Evolutionary conservation across 2,329 filamentous ascomycete species (phyloP), one percentile per base, ranked within the genome.

Genomic region (Aspergillus sp.): DNA sequence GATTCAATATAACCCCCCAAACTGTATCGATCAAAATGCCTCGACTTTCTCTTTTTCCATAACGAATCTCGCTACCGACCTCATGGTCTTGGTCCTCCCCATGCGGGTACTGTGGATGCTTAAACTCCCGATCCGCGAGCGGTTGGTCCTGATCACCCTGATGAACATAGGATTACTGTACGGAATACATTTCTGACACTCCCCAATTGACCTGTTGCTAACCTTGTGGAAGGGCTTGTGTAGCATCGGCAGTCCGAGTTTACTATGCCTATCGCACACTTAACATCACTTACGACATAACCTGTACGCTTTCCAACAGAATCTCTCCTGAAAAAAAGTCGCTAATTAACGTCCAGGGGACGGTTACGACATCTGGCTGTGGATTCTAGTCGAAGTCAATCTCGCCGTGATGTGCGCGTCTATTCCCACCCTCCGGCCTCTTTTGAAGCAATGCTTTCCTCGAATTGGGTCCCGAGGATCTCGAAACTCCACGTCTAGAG

Each of bases 131-230:
- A 41, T 47, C 2, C 33, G 49, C 4, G 49, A 51, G 26, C 36
- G 33, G 11, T 24, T 51, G 11, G 33, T 30, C 11, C 44, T 51
- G 19, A 51, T 44, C 13, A 22, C 26, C 5, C 44, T 51, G 11
- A 51, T 51, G 49, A 51, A 42, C 30, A 30, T 51, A 2, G 49
- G 49, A 8, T 22, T 51, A 32, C n/a, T 51, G 49, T 51, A 47
- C 14, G 44, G 1, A 16, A 42, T 22, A 22, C 3, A 11, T 36
- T 36, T 13, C 33, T 17, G 3, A 16, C 32, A 13, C 32, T 4
- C 8, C 32, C 4, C 4, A 11, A n/a, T 8, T 3, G 8, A n/a
- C 38, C 10, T 41, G 14, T 22, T 22, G 38, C 38, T 41, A 41
- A 41, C 38, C 4, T 3, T n/a, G 17, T 16, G 19, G 7, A 10